Evolutionary conservation across 2,329 filamentous ascomycete species (phyloP), one percentile per base, ranked within the genome.

Genomic region (Oidium heveae): DNA sequence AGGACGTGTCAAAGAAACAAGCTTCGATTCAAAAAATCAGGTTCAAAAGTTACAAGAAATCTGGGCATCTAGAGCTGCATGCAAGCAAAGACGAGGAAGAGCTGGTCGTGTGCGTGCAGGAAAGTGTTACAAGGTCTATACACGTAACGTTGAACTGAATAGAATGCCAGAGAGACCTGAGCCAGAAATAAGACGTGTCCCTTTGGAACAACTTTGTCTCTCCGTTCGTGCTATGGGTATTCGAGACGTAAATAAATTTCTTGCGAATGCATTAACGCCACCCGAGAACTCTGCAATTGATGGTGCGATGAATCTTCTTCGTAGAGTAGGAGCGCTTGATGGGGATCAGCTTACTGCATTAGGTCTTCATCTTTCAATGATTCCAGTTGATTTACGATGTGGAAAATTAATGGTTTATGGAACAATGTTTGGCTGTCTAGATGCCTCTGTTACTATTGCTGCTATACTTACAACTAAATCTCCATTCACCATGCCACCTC

Each of bases 381-480:
- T 98, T 53, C 91, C 91, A 1, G 86, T 89, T 0, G 91, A 98
- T 64, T 73, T 98, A 51, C 80, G 89, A 32, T 93, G 87, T 65
- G 86, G 85, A 49, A 98, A 98, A 68, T 74, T 98, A 36, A 86
- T 98, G 74, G 85, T 98, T 3, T 94, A 93, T 63, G 91, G 91
- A 6, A 83, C 86, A 16, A 87, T 93, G 56, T 96, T 98, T 63
- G 85, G 85, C 36, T 96, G 89, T 63, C 74, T 96, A 7, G 86
- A 94, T 62, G 80, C 89, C 54, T 87, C 83, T 60, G 74, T 96
- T 55, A 87, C 84, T 2, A 88, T 96, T 58, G 86, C 91, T 1
- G 83, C 88, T 9, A 91, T 96, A 43, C 73, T 98, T n/a, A 95
- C 87, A 55, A 82, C 85, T 32, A 82, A 80, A 62, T 86, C 81